Evolutionary conservation across 805 yeast genomes (phyloP), one percentile per base, ranked within the genome.

Genomic region (Nakazawaea molendinolei): DNA sequence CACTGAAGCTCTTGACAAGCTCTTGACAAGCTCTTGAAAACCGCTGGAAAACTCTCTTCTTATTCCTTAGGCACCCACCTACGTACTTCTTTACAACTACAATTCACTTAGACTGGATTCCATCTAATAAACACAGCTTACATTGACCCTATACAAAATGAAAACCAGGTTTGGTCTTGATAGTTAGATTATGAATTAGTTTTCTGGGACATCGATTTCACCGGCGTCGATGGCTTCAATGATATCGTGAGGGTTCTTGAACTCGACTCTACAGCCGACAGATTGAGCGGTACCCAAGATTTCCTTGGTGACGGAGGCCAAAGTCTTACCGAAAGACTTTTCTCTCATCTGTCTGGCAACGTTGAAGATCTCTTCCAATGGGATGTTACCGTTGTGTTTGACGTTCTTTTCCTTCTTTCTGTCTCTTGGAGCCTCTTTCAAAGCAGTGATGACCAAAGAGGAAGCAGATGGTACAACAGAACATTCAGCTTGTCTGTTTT

Each of bases 321-420:
- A 82, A 71, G 61, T 85, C 85, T 87, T 90, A 77, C 98, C 96
- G 70, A 92, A 86, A 49, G 97, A 87, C 77, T 92, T 92, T 68
- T 83, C 86, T 69, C 76, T 81, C 97, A 92, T 90, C 65, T 81
- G 81, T 74, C 96, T 89, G 60, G 98, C 97, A 64, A 92, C 84
- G 67, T 87, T 95, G 69, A 76, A 76, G 72, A 92, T 85, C 74
- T 90, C 96, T 61, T 87, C 95, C 61, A 92, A 77, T 61, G 95
- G 86, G 62, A 92, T 79, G 90, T 90, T 92, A 77, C 98, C 98
- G 67, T 79, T 80, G 86, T 92, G 98, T 80, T 89, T 87, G 71
- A 92, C 85, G 77, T 92, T 90, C 92, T 92, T 92, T 67, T 92
- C 97, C 95, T 92, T 92, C 94, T 92, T 92, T 79, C 96, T 83